Base-by-base conservation (phyloP, 1,284 basidiomycete genomes). In the Rhodotorula sp. region DNA sequence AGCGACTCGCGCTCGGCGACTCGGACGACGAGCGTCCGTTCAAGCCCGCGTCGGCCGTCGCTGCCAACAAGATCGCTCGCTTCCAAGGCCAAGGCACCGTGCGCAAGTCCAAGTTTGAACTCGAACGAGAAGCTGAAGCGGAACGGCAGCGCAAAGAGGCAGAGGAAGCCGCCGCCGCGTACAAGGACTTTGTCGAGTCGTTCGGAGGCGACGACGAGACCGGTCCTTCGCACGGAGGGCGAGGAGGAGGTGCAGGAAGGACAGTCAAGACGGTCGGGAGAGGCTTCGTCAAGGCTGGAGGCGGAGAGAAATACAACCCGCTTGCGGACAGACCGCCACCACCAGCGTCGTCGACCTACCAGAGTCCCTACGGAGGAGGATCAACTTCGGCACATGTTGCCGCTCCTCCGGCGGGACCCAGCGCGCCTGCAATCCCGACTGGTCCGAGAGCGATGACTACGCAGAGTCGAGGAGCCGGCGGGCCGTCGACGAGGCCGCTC, bases 181-280 rank as follows among this genome's bases (percentile, higher is more conserved):
- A 93, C 79, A 90, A 88, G 6, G 93, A 95, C 78, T 95, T 93
- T 80, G 80, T 94, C 74, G 88, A 91, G 75, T 88, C 87, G 18
- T 95, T 95, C 78, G 91, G 93, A 64, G 89, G 87, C 10, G 89
- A 90, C 53, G 86, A 85, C 45, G 82, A 82, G 53, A 53, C 30
- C 42, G 67, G 64, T 48, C 70, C 72, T 14, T 62, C 66, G 45
- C 49, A 62, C 20, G 59, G 71, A 45, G 62, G 68, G 61, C 57
- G 73, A 15, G 24, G 66, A 26, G 37, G 12, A 3, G n/a, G n/a
- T n/a, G n/a, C n/a, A n/a, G 30, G 61, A 8, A 80, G 81, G 60
- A 30, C 30, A 7, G 84, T 82, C 75, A 85, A 82, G 79, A 85
- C 84, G 74, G 78, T 82, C n/a, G 86, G 84, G 4, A 84, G 85